Percentiles rank a stretch among this genome's conserved stretches.
These are phyloP conservation scores for Neofusicoccum sp. DNA, from an alignment of 2,329 filamentous ascomycete genomes.

Conservation along the genomic window DNA sequence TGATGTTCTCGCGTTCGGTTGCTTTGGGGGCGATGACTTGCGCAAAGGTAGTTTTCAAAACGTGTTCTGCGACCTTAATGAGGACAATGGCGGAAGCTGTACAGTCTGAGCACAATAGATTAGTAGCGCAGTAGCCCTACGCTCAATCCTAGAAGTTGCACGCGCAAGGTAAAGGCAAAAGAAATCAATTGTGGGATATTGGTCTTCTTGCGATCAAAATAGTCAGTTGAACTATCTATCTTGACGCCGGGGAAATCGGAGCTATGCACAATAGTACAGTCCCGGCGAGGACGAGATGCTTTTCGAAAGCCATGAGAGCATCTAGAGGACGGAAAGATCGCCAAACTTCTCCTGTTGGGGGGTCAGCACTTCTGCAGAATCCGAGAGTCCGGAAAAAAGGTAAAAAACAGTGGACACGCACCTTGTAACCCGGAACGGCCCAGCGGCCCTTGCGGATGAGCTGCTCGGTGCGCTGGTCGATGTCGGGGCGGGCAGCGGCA, in stretches of 20 bases:
- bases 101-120: no score
- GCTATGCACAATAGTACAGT: slow-evolving; percentile 18
- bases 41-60: no score
- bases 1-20: no score
- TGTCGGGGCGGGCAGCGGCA: slow-evolving; percentile 87
- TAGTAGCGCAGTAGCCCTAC: neutral
- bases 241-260: slow-evolving; percentile 14
- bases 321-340: slow-evolving; percentile 91
- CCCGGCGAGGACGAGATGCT: slow-evolving; percentile 15
- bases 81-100: no score
- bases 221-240: slow-evolving; percentile 19
- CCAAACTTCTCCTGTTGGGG: slow-evolving; percentile 88
- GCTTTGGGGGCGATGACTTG: no score
- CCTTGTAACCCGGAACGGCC: slow-evolving; percentile 98
- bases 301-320: slow-evolving; percentile 10
- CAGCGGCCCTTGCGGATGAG: slow-evolving; percentile 98
- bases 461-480: slow-evolving; percentile 93
- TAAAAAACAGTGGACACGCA: slow-evolving; percentile 46
- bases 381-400: neutral
- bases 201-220: slow-evolving; percentile 17
- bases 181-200: slow-evolving; percentile 14
- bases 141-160: neutral
- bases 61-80: no score
- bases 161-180: neutral
- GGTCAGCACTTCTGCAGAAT: slow-evolving; percentile 46